phyloP scores from a whole-genome alignment of 805 yeast species.

The Sungouiozyma ichnusensis region DNA sequence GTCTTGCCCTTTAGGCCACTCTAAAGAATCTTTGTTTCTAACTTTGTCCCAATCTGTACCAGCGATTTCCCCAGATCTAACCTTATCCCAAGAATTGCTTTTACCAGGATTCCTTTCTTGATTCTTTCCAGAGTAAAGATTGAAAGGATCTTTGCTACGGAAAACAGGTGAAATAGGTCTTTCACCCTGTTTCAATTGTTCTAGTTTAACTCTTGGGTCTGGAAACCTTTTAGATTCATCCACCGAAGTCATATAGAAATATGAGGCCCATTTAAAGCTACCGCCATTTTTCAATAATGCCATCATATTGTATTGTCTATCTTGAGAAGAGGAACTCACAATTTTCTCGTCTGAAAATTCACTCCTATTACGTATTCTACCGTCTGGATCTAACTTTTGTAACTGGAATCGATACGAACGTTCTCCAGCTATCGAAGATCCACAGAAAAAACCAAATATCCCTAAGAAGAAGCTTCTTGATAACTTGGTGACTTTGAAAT shows the following conservation, averaged over 20 bases:
- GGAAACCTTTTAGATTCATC: constrained; percentile 43
- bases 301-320: constrained; percentile 28
- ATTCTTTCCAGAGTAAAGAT: constrained; percentile 20
- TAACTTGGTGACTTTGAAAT: constrained; percentile 31
- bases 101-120: constrained; percentile 2
- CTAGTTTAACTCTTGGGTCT: constrained; percentile 40
- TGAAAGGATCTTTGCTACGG: constrained; percentile 32
- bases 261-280: constrained; percentile 38
- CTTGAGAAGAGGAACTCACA: constrained; percentile 3
- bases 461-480: constrained; percentile 35
- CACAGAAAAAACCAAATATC: constrained; percentile 29
- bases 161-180: constrained; percentile 13
- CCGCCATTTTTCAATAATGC: constrained; percentile 25
- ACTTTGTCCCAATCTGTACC: constrained; percentile 29
- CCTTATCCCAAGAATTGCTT: constrained; percentile 8
- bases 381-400: constrained; percentile 14
- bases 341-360: constrained; percentile 9
- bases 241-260: constrained; percentile 40
- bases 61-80: constrained; percentile 30
- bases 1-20: neutral
- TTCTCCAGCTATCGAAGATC: constrained; percentile 26
- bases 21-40: constrained; percentile 11
- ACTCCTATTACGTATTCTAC: constrained; percentile 15
- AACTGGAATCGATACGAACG: constrained; percentile 28
- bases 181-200: constrained; percentile 18